Base-by-base conservation (phyloP, 352 stramenopile genomes). In the Albugo laibachii region DNA sequence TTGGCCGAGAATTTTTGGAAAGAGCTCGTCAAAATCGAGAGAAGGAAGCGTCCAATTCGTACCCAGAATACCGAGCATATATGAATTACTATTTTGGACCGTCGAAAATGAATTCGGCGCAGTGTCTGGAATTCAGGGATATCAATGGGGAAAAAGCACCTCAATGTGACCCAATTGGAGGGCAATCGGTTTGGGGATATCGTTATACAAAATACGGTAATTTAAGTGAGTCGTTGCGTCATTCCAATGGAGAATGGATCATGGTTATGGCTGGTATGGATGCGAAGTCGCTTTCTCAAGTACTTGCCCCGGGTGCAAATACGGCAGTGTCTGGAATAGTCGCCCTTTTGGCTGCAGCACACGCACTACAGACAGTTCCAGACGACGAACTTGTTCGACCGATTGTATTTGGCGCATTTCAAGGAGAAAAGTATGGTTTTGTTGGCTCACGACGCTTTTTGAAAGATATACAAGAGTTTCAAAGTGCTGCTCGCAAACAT, bases 21-120 rank as follows among this genome's bases (percentile, higher is more conserved):
- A 69, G 72, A 21, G 77, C 71, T 10, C 49, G 65, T 24, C 78
- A 62, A 42, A 91, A 87, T 55, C 11, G 64, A 5, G 60, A 83
- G 31, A 40, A 31, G 3, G 41, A 45, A 8, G 48, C 48, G 4
- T 71, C 68, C 8, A 19, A 43, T 24, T 43, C 20, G 16, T 24
- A 43, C 8, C 63, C 66, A 4, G 83, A 70, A 16, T 86, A 85
- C 59, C 75, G 64, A 21, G 69, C 68, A 10, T 79, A 72, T 46
- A 82, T 86, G 69, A 81, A 86, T 49, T 86, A 83, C 50, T 87
- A 87, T 53, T 87, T 84, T 58, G 77, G 77, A 1, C 77, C 77
- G 1, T 45, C 67, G 40, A 55, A 65, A 1, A 87, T 87, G 74
- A 70, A 69, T 41, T 87, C 77, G 47, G 20, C 67, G 38, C 61